Evolutionary conservation across 805 yeast genomes (phyloP), one percentile per base, ranked within the genome.

Genomic region (Nakazawaea pomicola): DNA sequence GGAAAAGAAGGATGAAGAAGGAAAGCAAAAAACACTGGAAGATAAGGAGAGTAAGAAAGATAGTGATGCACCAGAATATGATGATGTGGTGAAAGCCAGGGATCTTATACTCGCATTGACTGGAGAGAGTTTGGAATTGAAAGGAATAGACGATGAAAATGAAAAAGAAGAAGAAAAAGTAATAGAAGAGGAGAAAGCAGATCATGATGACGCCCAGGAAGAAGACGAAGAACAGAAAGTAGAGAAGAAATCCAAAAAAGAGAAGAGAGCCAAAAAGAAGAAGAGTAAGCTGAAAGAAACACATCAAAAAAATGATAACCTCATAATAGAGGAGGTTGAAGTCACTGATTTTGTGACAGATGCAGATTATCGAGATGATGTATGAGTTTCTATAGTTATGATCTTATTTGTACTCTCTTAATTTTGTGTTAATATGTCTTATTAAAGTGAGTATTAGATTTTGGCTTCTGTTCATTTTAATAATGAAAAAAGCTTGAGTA

Each of bases 131-230:
- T 40, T 68, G 5, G 49, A 35, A 12, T 46, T 71, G 37, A 58
- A 55, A 45, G 72, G 72, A 32, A 19, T n/a, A 25, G 55, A 48
- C n/a, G 47, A 36, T 20, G 41, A 43, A 9, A 25, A 35, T 3
- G 10, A 14, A 18, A 19, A 31, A n/a, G 49, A 41, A 17, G 36
- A 41, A 35, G 44, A 40, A 16, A 21, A 12, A 41, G 60, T 70
- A 6, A 57, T 68, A 15, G 73, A 69, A 33, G 64, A 65, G 38
- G 70, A 69, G 9, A 70, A 70, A 51, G 74, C 69, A 3, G 49
- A 57, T 1, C 67, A 63, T 24, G 59, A 51, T 45, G 50, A 59
- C 4, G 56, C 45, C 4, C 52, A 49, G 11, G 60, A 53, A 18
- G 66, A 62, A 14, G 53, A 49, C 32, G 41, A 24, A 14, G 32